phyloP scores from a whole-genome alignment of 306 rosid species.

The Prunus campanulata region DNA sequence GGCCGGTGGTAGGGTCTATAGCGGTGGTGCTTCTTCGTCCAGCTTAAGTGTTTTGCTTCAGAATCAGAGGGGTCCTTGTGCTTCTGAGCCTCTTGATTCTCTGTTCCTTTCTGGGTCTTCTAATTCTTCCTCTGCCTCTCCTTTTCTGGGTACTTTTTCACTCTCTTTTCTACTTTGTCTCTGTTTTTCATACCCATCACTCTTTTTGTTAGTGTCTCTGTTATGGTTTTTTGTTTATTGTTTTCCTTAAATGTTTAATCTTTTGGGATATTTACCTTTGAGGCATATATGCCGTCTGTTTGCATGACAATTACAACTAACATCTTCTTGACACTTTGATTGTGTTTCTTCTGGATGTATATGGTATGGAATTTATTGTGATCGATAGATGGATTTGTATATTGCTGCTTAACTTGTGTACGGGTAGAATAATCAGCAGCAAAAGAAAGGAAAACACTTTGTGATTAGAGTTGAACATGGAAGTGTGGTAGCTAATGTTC shows the following conservation, averaged over 20 bases:
- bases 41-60: conserved; percentile 39
- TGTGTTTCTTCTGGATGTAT: background rate
- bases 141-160: conserved; percentile 41
- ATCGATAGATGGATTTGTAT: background rate
- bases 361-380: background rate
- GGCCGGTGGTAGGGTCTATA: conserved; percentile 54
- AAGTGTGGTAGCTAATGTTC: background rate
- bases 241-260: background rate
- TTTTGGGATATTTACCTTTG: background rate
- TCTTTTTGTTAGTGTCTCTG: background rate
- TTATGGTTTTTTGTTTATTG: background rate
- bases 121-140: conserved; percentile 30
- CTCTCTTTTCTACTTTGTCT: background rate
- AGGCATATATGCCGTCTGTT: too few relatives aligned
- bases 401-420: background rate
- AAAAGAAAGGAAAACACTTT: background rate
- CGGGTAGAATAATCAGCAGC: background rate
- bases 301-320: too few relatives aligned
- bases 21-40: conserved; percentile 24
- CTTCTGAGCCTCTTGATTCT: conserved; percentile 50
- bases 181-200: background rate
- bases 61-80: conserved; percentile 34
- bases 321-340: too few relatives aligned
- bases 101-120: conserved; percentile 57
- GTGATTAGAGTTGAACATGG: background rate